Evolutionary conservation across 305 asterid genomes (phyloP).

Genomic region (Rubia peregrina): DNA sequence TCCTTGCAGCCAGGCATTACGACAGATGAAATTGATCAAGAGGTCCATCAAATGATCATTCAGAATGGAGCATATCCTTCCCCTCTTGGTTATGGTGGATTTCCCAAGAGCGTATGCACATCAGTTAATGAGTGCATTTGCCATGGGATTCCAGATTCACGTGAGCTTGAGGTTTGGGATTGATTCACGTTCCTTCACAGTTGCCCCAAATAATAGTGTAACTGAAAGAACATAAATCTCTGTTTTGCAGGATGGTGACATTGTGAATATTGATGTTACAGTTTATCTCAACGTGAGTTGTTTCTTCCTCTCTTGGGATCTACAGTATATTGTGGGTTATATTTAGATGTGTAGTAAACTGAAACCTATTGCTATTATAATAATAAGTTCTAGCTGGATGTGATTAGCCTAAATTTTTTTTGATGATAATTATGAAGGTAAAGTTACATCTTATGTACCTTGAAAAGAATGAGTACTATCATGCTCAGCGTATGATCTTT

Average conservation of each 20-base stretch:
- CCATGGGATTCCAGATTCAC: conserved; percentile 99
- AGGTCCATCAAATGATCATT: conserved; percentile 91
- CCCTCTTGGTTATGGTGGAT: conserved; percentile 97
- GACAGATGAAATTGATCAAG: conserved; percentile 90
- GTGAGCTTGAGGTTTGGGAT: conserved; percentile 69
- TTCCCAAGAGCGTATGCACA: conserved; percentile 98
- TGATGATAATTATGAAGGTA: not conserved
- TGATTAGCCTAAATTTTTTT: not conserved
- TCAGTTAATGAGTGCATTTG: conserved; percentile 98
- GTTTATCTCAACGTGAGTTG: conserved; percentile 87
- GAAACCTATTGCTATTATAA: not conserved
- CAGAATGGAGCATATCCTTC: conserved; percentile 96
- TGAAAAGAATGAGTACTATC: not conserved
- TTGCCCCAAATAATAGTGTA: not conserved
- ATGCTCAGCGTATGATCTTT: not conserved
- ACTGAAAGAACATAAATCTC: conserved; percentile 9
- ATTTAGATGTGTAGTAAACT: conserved; percentile 5
- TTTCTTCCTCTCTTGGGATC: conserved; percentile 2
- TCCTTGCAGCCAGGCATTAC: conserved; percentile 96
- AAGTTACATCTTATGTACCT: not conserved
- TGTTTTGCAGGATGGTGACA: conserved; percentile 89
- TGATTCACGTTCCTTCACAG: not conserved
- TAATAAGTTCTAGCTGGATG: not conserved
- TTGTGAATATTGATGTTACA: conserved; percentile 91
- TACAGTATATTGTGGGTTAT: not conserved